Evolutionary conservation across 2,329 filamentous ascomycete species (phyloP).

Genomic region (Pyrenochaeta sp.): DNA sequence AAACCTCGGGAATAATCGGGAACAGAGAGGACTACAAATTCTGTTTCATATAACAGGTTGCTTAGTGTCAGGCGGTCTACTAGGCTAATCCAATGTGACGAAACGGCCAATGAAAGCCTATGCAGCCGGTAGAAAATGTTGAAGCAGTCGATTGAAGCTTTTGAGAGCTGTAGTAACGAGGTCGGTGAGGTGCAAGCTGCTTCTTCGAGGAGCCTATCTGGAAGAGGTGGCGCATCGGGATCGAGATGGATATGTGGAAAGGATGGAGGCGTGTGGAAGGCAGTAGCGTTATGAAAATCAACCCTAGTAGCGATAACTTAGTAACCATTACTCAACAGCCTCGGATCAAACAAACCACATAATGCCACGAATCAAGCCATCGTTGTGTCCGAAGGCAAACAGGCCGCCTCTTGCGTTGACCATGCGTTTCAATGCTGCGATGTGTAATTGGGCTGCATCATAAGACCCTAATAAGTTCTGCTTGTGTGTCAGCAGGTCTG

Average conservation of each 20-base stretch:
- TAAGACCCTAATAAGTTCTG: constrained; percentile 37
- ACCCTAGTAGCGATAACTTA: constrained; percentile 19
- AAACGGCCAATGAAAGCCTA: constrained; percentile 30
- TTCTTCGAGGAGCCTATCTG: constrained; percentile 27
- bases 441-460: constrained; percentile 31
- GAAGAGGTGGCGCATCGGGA: constrained; percentile 23
- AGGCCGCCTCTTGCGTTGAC: constrained; percentile 31
- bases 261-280: constrained; percentile 25
- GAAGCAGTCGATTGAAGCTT: constrained; percentile 31
- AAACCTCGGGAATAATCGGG: constrained; percentile 29
- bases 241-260: constrained; percentile 29
- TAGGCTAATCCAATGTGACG: constrained; percentile 18
- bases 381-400: constrained; percentile 31
- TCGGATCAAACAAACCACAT: constrained; percentile 22
- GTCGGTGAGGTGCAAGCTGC: constrained; percentile 32
- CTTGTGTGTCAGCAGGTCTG: neutral
- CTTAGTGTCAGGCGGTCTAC: constrained; percentile 25
- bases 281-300: constrained; percentile 35
- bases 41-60: constrained; percentile 32
- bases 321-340: neutral
- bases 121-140: constrained; percentile 38
- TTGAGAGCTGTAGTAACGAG: constrained; percentile 29
- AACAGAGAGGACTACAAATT: constrained; percentile 28
- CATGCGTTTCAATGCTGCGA: constrained; percentile 32
- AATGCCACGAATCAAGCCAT: constrained; percentile 33